A percentile compares a stretch with the other conserved stretches of the same genome.
Evolutionary conservation across 2,329 filamentous ascomycete species (phyloP).

Genomic region (Dothiorella sarmentorum): DNA sequence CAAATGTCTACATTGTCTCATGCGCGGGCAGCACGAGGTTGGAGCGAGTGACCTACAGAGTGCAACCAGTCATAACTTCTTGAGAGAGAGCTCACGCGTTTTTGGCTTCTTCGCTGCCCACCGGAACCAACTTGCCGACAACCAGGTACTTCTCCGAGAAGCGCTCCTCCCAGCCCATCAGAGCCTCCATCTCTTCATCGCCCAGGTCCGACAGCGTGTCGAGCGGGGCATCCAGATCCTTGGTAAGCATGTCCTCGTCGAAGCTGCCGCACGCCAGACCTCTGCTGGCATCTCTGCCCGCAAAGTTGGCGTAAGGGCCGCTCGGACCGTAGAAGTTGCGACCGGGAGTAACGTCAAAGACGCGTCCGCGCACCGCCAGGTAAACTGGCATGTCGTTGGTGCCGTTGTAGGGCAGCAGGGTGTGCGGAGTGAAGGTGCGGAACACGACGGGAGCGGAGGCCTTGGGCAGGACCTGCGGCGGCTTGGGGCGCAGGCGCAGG

Average conservation of each 20-base stretch:
- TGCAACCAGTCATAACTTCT: neutral
- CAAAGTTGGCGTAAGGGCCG: constrained; percentile 94
- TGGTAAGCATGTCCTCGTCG: constrained; percentile 90
- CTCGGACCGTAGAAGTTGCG: constrained; percentile 95
- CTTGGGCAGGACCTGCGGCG: constrained; percentile 50
- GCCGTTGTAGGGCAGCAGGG: constrained; percentile 85
- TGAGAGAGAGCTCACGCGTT: constrained; percentile 33
- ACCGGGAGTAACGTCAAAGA: constrained; percentile 86
- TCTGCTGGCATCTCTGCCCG: constrained; percentile 82
- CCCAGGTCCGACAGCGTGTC: constrained; percentile 72
- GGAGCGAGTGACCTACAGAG: neutral
- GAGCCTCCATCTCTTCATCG: constrained; percentile 73
- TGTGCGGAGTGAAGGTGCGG: constrained; percentile 76
- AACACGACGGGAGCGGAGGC: constrained; percentile 73
- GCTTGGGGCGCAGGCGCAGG: constrained; percentile 56
- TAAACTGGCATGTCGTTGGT: constrained; percentile 71
- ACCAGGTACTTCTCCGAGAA: constrained; percentile 93
- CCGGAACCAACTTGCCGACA: constrained; percentile 79
- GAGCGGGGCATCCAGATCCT: constrained; percentile 79
- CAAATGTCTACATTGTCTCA: neutral
- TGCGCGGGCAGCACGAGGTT: too few species aligned
- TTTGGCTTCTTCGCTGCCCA: constrained; percentile 53
- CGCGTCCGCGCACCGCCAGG: constrained; percentile 82
- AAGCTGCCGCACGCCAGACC: constrained; percentile 90
- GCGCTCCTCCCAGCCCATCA: constrained; percentile 88